phyloP scores from a whole-genome alignment of 768 basidiomycete species.

The Collybiopsis luxurians region DNA sequence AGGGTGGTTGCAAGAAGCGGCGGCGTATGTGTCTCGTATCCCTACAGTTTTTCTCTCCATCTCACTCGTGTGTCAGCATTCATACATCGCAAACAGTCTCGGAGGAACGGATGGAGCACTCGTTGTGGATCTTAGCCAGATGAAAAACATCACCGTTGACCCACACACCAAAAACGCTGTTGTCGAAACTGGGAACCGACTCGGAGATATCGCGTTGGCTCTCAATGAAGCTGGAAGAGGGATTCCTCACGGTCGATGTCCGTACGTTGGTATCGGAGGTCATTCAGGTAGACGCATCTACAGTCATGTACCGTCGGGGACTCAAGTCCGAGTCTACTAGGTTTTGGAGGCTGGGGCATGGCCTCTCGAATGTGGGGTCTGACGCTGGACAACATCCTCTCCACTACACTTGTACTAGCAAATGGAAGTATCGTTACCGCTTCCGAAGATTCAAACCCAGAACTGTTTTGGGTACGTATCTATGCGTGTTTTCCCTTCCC shows the following conservation, averaged over 20 bases:
- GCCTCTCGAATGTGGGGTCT: constrained; percentile 28
- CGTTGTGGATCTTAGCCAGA: constrained; percentile 38
- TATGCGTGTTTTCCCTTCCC: background rate
- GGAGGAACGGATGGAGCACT: constrained; percentile 38
- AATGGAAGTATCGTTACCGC: constrained; percentile 22
- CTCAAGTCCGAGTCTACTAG: constrained; percentile 6
- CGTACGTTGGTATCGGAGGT: constrained; percentile 45
- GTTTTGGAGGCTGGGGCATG: constrained; percentile 25
- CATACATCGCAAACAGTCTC: constrained; percentile 42
- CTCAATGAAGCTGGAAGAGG: constrained; percentile 33
- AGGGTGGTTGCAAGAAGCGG: constrained; percentile 21
- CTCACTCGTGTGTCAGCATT: constrained; percentile 24
- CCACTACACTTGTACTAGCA: constrained; percentile 24
- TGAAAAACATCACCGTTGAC: constrained; percentile 33
- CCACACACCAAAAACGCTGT: constrained; percentile 25
- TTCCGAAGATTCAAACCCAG: constrained; percentile 18
- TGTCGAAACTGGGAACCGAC: constrained; percentile 34
- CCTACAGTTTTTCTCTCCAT: background rate
- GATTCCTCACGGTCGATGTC: constrained; percentile 42
- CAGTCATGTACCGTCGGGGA: background rate
- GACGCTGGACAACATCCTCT: constrained; percentile 21
- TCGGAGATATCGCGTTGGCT: constrained; percentile 35
- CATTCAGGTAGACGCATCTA: constrained; percentile 29
- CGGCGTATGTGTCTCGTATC: constrained; percentile 13
- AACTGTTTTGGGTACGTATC: constrained; percentile 25